Evolutionary conservation across 1,284 basidiomycete genomes (phyloP).

Genomic region (Ustilago sp.): DNA sequence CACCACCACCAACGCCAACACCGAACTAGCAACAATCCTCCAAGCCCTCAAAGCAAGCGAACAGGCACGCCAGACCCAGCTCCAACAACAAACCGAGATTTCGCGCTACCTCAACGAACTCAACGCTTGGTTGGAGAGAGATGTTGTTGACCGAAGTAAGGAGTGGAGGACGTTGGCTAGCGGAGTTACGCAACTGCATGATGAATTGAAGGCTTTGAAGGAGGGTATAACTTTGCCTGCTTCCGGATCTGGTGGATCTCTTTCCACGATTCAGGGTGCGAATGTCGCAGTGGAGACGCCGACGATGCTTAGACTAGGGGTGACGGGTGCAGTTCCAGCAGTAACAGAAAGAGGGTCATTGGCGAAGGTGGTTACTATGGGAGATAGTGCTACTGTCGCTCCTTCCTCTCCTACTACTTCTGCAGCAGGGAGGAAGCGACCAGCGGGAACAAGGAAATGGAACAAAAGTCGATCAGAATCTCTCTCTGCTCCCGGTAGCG

Average conservation of each 20-base stretch:
- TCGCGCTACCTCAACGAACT: constrained; percentile 65
- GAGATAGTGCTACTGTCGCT: constrained; percentile 20
- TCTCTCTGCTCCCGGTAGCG: constrained; percentile 13
- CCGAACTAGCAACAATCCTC: constrained; percentile 51
- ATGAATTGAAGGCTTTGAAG: constrained; percentile 57
- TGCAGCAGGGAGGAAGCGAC: constrained; percentile 11
- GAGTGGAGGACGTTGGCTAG: constrained; percentile 58
- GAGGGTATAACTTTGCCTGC: constrained; percentile 17
- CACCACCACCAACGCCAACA: constrained; percentile 16
- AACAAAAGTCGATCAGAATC: constrained; percentile 34
- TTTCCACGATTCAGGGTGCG: constrained; percentile 5
- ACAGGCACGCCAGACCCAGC: constrained; percentile 51
- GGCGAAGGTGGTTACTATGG: constrained; percentile 16
- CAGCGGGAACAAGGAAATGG: constrained; percentile 36
- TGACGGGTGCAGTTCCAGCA: constrained; percentile 26
- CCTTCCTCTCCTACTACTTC: constrained; percentile 14
- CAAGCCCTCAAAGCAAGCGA: constrained; percentile 57
- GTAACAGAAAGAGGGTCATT: constrained; percentile 24
- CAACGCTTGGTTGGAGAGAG: constrained; percentile 61
- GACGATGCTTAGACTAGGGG: constrained; percentile 22
- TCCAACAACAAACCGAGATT: constrained; percentile 60
- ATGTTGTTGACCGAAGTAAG: constrained; percentile 59
- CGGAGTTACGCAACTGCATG: constrained; percentile 57
- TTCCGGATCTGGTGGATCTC: not conserved
- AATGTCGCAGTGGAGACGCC: constrained; percentile 13